These are phyloP conservation scores for Schizosaccharomyces lindneri DNA, from an alignment of 805 yeast species.

Conservation along the genomic window DNA sequence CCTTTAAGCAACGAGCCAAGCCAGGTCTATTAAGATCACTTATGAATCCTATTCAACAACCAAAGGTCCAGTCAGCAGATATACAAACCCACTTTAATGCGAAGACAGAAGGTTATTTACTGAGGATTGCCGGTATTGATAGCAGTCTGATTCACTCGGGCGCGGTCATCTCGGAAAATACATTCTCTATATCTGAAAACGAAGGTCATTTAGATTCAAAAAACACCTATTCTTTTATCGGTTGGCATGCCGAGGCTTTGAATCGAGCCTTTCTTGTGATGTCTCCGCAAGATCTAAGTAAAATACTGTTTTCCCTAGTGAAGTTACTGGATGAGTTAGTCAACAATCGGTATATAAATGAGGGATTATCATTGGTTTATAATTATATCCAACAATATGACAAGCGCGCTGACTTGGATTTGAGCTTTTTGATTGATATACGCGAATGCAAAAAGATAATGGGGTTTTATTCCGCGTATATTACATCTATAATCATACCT, in stretches of 20 bases:
- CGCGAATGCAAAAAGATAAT: background rate
- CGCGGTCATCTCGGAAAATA: background rate
- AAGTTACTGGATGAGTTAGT: background rate
- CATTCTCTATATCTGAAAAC: background rate
- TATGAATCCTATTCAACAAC: background rate
- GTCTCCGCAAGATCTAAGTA: background rate
- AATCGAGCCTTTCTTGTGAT: background rate
- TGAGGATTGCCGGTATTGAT: background rate
- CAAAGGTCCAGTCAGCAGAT: background rate
- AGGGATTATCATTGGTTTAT: background rate
- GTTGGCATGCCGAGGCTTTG: background rate
- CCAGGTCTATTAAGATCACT: background rate
- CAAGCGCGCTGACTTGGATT: background rate
- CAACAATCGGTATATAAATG: background rate
- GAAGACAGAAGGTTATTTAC: background rate
- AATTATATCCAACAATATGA: background rate
- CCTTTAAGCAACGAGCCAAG: background rate
- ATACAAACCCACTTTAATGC: background rate
- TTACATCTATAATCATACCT: background rate
- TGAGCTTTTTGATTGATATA: background rate
- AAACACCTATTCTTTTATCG: background rate
- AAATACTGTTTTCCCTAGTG: background rate
- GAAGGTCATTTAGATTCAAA: background rate
- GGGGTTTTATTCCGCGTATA: background rate
- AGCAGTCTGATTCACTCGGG: background rate